A percentile compares a stretch with the other conserved stretches of the same genome.
phyloP scores from a whole-genome alignment of 257 asterid species.

The Fraxinus quadrangulata region DNA sequence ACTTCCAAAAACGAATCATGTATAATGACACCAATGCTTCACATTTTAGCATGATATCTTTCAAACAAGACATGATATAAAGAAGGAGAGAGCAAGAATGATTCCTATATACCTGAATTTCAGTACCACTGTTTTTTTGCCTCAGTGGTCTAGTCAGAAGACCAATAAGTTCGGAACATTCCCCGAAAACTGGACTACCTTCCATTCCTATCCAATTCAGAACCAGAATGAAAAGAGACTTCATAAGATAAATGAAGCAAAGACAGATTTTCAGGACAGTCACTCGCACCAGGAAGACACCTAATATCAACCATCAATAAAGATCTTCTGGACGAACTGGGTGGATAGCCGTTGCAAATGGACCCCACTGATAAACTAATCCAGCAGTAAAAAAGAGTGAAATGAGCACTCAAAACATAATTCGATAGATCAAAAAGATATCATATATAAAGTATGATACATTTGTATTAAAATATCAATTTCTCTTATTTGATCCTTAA shows the following conservation, averaged over 20 bases:
- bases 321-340: conserved; percentile 57
- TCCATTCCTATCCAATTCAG: conserved; percentile 83
- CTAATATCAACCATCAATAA: conserved; percentile 92
- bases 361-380: conserved; percentile 88
- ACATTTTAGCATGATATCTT: conserved; percentile 16
- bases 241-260: conserved; percentile 32
- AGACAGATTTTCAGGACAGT: conserved; percentile 29
- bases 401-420: conserved; percentile 20
- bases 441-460: conserved; percentile 6
- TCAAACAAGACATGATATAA: conserved; percentile 12
- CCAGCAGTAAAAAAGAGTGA: conserved; percentile 17
- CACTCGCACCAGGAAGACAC: conserved; percentile 91
- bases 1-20: conserved; percentile 7
- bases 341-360: conserved; percentile 80
- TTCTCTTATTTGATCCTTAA: conserved; percentile 1
- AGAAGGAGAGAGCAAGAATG: conserved; percentile 20
- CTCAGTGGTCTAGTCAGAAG: conserved; percentile 78
- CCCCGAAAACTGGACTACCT: conserved; percentile 92
- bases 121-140: conserved; percentile 85
- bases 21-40: conserved; percentile 7
- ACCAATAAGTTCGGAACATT: conserved; percentile 72
- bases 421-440: conserved; percentile 18
- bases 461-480: conserved; percentile 8
- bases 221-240: conserved; percentile 30
- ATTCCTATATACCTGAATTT: conserved; percentile 73